Base-by-base conservation (phyloP, 2,329 filamentous ascomycete genomes). In the Microsporum ferrugineum region DNA sequence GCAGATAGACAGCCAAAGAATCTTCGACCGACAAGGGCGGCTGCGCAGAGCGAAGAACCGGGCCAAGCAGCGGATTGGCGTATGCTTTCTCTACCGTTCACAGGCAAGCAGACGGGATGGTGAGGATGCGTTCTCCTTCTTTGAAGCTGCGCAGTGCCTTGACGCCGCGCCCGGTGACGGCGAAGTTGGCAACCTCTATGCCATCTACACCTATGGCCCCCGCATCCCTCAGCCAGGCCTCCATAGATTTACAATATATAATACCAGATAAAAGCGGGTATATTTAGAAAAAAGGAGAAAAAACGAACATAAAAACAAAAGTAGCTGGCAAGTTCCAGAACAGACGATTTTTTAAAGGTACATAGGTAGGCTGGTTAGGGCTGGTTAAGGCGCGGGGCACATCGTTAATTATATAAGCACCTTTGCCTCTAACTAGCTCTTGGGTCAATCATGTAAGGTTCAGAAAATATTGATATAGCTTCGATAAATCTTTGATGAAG, bases 1-100 rank as follows among this genome's bases (percentile, higher is more conserved):
- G 70, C 63, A 73, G 59, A 65, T 73, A 69, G 29, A 67, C 64
- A 57, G 70, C 71, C 58, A 73, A 67, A 55, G 66, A 70, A 62
- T 72, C 71, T 62, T 73, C 70, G 58, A 70, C 66, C 57, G 71
- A 71, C 61, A 72, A 67, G 55, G 69, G 66, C 60, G 69, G 70
- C 61, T 63, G 66, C 60, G 59, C 59, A 65, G 68, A 70, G 64
- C 65, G 66, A 67, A 74, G 67, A 58, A 64, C 68, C 60, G 68
- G 68, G 29, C 69, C 68, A 59, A 73, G 68, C 66, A 72, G 64
- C 36, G 68, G 57, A 66, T 73, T 70, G 45, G 66, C 66, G 63
- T 69, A 66, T 65, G 71, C 71, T 61, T 67, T 64, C 62, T 73
- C 61, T 53, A 70, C 70, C 56, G 69, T 73, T 70, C 71, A 73